Conservation (phyloP, 2,329 filamentous ascomycete species). For the Aspergillus candidus region DNA sequence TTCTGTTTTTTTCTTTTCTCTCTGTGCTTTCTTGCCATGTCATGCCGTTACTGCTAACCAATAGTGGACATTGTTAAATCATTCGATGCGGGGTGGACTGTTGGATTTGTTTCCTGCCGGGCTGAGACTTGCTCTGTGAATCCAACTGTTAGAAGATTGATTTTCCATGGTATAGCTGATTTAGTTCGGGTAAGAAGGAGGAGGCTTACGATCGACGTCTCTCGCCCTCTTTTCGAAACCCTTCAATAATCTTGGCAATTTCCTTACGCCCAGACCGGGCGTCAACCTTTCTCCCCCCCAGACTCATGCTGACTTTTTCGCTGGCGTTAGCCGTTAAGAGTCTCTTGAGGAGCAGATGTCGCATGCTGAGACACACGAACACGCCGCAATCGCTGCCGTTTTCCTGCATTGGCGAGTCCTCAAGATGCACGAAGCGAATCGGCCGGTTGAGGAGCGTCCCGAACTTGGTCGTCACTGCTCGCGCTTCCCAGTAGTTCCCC, state of each 20-base stretch:
- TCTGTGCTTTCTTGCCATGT: too few species aligned
- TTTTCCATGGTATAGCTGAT: background rate
- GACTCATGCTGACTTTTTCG: constrained; percentile 90
- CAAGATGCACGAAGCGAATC: constrained; percentile 67
- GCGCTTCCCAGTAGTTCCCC: constrained; percentile 69
- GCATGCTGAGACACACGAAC: constrained; percentile 93
- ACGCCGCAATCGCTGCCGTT: constrained; percentile 93
- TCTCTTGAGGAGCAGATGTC: constrained; percentile 79
- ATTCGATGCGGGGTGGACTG: constrained; percentile 20
- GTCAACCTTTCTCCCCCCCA: constrained; percentile 78
- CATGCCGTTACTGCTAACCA: background rate
- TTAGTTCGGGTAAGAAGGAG: background rate
- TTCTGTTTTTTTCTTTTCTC: too few species aligned
- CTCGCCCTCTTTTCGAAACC: constrained; percentile 78
- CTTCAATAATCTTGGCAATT: constrained; percentile 85
- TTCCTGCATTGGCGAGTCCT: constrained; percentile 83
- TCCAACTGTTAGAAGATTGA: too few species aligned
- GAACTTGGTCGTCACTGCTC: constrained; percentile 63
- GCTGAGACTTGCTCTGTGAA: constrained; percentile 17
- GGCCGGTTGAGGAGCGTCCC: constrained; percentile 61
- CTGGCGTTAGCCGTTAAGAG: constrained; percentile 71
- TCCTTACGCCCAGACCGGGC: constrained; percentile 75
- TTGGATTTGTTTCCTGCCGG: constrained; percentile 19
- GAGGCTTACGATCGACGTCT: constrained; percentile 67
- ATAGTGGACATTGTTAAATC: background rate